Base-by-base conservation (phyloP, 495 filamentous ascomycete species). In the Neurospora tetraspora region DNA sequence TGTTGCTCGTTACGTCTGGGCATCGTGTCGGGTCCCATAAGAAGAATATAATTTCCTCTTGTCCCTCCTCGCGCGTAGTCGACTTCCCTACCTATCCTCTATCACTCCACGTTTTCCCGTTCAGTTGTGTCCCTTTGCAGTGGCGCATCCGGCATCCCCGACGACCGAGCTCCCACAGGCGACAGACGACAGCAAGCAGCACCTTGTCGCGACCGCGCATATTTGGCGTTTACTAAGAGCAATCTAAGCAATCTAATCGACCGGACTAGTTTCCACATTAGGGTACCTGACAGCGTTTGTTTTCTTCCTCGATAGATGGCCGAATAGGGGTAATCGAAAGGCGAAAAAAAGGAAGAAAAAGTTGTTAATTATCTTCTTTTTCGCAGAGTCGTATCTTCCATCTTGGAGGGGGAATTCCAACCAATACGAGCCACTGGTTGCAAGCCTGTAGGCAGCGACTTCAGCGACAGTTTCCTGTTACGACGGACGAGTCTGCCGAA, bases 401-500 rank as follows among this genome's bases (percentile, higher is more conserved):
- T 23, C 45, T 53, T 23, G 20, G 43, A 53, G 45, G 45, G 10
- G 10, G 5, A 53, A 53, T 53, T 53, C 45, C 45, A 27, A 14
- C 45, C 45, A 53, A 53, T 53, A 53, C 45, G 20, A 53, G 20
- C 45, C 45, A 31, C 34, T 27, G 53, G 14, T 18, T 65, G 27
- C 53, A 18, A 16, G 53, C 14, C 53, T 34, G 53, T 34, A 65
- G 27, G 53, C 53, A 36, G 5, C 53, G 53, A 61, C 20, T 45
- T 38, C 12, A 42, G 70, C 69, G 68, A 61, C 71, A 68, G 12
- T 74, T 78, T 71, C 74, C 72, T 39, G 59, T 75, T 75, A 36
- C 70, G 71, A 65, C 72, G 70, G 70, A 70, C 75, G 43, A 34
- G 71, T 68, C 72, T 74, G 75, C 78, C 77, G 68, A 76, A 78